Conservation (phyloP, 345 rosid species). For the Combretum micranthum region DNA sequence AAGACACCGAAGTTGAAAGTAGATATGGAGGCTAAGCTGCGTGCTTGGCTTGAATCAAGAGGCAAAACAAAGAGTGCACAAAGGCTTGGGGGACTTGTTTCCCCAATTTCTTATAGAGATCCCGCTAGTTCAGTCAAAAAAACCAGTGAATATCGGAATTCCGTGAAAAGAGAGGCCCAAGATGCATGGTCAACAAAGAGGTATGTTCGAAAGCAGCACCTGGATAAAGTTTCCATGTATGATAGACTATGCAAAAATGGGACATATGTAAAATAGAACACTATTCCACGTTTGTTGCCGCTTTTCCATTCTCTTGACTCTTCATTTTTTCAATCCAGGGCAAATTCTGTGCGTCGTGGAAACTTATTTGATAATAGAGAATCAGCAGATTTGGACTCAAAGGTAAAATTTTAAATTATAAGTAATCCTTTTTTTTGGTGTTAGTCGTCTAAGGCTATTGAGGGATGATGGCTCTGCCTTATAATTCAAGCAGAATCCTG, state of each 20-base stretch:
- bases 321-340: constrained; percentile 31
- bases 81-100: constrained; percentile 30
- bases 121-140: constrained; percentile 39
- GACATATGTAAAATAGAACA: constrained; percentile 25
- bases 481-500: constrained; percentile 21
- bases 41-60: constrained; percentile 83
- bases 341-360: constrained; percentile 25
- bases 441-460: neutral
- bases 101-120: constrained; percentile 34
- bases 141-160: constrained; percentile 18
- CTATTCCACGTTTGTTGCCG: too few relatives aligned
- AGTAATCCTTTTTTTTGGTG: constrained; percentile 3
- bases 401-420: constrained; percentile 23
- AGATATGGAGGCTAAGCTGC: constrained; percentile 82
- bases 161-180: constrained; percentile 33
- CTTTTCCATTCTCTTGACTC: neutral
- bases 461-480: neutral
- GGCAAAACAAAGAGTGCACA: constrained; percentile 66
- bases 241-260: neutral
- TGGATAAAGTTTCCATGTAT: neutral
- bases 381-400: constrained; percentile 21
- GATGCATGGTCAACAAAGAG: constrained; percentile 11
- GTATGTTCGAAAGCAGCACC: constrained; percentile 19
- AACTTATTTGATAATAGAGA: constrained; percentile 39
- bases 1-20: constrained; percentile 58